A percentile compares a stretch with the other conserved stretches of the same genome.
Conservation (phyloP, 805 yeast genomes). For the Yarrowia sp. region DNA sequence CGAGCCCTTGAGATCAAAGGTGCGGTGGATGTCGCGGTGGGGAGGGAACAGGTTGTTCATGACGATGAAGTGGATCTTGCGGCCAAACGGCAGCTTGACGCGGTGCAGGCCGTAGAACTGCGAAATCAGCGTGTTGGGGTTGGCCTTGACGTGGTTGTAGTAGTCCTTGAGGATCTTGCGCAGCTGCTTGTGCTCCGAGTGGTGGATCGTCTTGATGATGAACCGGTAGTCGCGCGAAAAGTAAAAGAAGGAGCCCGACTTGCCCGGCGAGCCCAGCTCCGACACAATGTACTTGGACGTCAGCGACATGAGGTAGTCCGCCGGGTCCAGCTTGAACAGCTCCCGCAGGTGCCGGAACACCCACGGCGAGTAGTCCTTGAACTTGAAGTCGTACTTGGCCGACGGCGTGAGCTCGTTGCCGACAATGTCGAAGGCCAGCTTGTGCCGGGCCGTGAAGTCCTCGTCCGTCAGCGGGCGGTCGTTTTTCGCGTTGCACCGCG, state of each 20-base stretch:
- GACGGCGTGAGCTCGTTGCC: conserved; percentile 92
- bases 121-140: conserved; percentile 87
- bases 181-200: conserved; percentile 83
- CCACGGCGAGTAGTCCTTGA: conserved; percentile 93
- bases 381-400: conserved; percentile 91
- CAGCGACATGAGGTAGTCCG: conserved; percentile 87
- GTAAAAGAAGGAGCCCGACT: conserved; percentile 94
- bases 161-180: conserved; percentile 72
- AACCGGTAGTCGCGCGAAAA: conserved; percentile 90
- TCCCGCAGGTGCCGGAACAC: conserved; percentile 84
- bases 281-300: conserved; percentile 90
- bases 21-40: conserved; percentile 75
- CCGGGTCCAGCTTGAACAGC: conserved; percentile 86
- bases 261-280: conserved; percentile 93
- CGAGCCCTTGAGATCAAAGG: conserved; percentile 92
- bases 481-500: conserved; percentile 77
- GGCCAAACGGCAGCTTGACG: conserved; percentile 77
- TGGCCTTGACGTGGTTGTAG: conserved; percentile 70
- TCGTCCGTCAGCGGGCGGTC: conserved; percentile 67
- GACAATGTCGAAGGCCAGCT: conserved; percentile 74
- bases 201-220: conserved; percentile 94
- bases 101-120: conserved; percentile 96
- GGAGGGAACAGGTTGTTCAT: conserved; percentile 98
- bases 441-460: conserved; percentile 72
- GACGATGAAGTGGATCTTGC: conserved; percentile 87